Base-by-base conservation (phyloP, 2,329 filamentous ascomycete species). In the Colletotrichum coccodes region DNA sequence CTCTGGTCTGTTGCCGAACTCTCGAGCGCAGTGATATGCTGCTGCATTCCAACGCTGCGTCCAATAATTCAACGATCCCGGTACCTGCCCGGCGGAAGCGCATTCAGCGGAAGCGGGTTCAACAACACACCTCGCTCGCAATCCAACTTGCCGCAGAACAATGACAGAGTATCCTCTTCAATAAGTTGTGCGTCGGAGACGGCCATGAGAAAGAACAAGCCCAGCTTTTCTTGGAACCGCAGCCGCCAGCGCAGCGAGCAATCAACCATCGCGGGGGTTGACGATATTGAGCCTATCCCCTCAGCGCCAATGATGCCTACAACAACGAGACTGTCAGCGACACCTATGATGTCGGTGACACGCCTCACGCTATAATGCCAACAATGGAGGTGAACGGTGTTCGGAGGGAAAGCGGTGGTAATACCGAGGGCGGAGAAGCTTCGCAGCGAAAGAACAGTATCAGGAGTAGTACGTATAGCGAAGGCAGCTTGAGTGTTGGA, bases 1-100 rank as follows among this genome's bases (percentile, higher is more conserved):
- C 74, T 78, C 72, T 82, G 80, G 78, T 79, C 79, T 23, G 75
- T 81, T 54, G 76, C 80, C 60, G 81, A 83, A 70, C 78, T 81
- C 68, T 79, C 79, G 53, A 75, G 78, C 56, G 80, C 79, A 62
- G 76, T 82, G 68, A 73, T 82, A 14, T 82, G 81, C 68, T 75
- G 79, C 52, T 81, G 79, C 64, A 76, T 82, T 6, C 80, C 81
- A 0, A 81, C 80, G 18, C 71, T 82, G 1, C 76, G 79, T 3
- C 78, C 78, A 16, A 60, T 79, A 6, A 11, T 36, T 3, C 38
- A 40, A 5, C 54, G 44, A 38, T 59, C 53, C 5, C 23, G 23
- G 16, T 53, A 64, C 47, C 6, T 42, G 3, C 5, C 47, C 3
- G 56, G 36, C 5, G 47, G 56, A 14, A 30, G 38, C 38, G 32